Base-by-base conservation (phyloP, 331 rosid genomes). In the Prunus yedoensis region DNA sequence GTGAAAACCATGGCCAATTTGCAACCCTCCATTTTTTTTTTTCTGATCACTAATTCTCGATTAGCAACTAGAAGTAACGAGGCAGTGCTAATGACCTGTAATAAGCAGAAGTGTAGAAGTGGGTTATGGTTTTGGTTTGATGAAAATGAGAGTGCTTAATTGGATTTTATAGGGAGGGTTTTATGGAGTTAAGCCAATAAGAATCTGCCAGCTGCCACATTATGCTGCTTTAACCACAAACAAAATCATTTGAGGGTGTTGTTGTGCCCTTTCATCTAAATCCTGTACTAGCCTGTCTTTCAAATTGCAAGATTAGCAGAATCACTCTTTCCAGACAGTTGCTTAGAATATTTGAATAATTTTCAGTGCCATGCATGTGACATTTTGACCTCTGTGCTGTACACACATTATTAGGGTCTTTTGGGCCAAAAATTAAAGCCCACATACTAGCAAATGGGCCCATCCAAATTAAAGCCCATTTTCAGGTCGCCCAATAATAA, bases 1-100 rank as follows among this genome's bases (percentile, higher is more conserved):
- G 87, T 70, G 81, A 88, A 73, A 83, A 64, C 64, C 18, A 79
- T 27, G 60, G 74, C 77, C 83, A 85, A 18, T 68, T 21, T 84
- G 85, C 80, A 64, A 11, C 46, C 28, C 70, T 74, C 83, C 86
- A 82, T 82, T 13, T 17, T 21, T 82, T 13, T 17, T 21, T 63
- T 17, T 28, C 80, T 30, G 77, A 25, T 63, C 5, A 62, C 20
- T 73, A 4, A 0, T 12, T 16, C 15, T 59, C 12, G n/a, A 21
- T 38, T 38, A 38, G 43, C 43, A 38, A 38, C 43, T 38, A 38
- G 43, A 38, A 51, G 12, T 35, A 52, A 51, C 56, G 16, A 51
- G 57, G 17, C 20, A 52, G n/a, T 17, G 17, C 43, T 2, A 57
- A 41, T n/a, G 57, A 23, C 10, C 60, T 38, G 43, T 35, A 38